Conservation (phyloP, 169 alveolate species). For the Theileria parva region DNA sequence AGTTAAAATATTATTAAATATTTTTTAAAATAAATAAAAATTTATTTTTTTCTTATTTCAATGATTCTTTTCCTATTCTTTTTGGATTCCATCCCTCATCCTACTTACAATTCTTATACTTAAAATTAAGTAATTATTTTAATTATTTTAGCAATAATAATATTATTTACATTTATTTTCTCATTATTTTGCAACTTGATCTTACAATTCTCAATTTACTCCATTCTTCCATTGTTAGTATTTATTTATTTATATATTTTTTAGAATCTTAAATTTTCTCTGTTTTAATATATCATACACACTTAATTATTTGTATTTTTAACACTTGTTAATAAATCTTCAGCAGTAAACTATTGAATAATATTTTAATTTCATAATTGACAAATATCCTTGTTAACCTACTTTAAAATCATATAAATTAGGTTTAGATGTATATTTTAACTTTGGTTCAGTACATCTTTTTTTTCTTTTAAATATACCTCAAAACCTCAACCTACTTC, state of each 20-base stretch:
- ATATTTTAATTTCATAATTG: too few species aligned
- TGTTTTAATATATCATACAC: not conserved
- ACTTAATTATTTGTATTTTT: too few species aligned
- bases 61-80: not conserved
- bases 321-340: not conserved
- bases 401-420: not conserved
- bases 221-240: not conserved
- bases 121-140: too few species aligned
- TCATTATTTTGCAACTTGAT: not conserved
- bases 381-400: not conserved
- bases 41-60: not conserved
- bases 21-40: not conserved
- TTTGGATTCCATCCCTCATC: not conserved
- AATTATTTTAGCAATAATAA: too few species aligned
- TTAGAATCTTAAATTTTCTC: not conserved
- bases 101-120: not conserved
- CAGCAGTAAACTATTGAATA: not conserved
- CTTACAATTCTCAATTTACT: not conserved
- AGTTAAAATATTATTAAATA: not conserved
- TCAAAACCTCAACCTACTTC: not conserved
- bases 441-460: not conserved
- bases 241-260: too few species aligned
- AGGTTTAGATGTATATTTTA: not conserved
- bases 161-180: too few species aligned
- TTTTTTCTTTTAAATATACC: not conserved